Evolutionary conservation across 768 basidiomycete genomes (phyloP).

Genomic region (Clavulina sp.): DNA sequence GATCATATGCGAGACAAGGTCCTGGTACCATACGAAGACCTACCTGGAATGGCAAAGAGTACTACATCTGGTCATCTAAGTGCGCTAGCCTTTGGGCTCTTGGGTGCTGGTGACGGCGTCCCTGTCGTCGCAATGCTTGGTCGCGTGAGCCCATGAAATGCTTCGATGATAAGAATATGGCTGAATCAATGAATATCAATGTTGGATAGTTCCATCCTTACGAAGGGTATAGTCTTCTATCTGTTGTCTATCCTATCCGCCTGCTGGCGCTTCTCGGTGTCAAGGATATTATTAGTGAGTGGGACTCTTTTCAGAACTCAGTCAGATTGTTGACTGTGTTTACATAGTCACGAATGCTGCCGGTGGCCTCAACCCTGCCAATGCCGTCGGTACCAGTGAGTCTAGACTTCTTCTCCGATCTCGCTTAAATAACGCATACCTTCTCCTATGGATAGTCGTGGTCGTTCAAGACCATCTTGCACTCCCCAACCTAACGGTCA

Average conservation of each 20-base stretch:
- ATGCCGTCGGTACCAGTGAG: conserved; percentile 70
- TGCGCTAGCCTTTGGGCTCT: conserved; percentile 58
- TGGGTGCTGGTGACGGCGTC: conserved; percentile 42
- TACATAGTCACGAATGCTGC: conserved; percentile 70
- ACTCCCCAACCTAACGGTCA: conserved; percentile 41
- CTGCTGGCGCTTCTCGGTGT: conserved; percentile 65
- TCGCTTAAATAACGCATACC: not conserved
- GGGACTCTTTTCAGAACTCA: not conserved
- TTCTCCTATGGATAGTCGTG: conserved; percentile 35
- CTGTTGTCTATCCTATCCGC: conserved; percentile 63
- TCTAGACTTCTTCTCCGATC: not conserved
- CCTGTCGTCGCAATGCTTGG: conserved; percentile 86
- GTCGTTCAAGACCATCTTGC: conserved; percentile 74
- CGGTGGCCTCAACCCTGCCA: conserved; percentile 55
- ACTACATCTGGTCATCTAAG: conserved; percentile 76
- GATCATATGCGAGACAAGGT: conserved; percentile 19
- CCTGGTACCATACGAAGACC: conserved; percentile 39
- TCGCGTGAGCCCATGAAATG: conserved; percentile 31
- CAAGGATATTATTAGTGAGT: conserved; percentile 54
- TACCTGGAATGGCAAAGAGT: conserved; percentile 60
- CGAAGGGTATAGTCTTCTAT: conserved; percentile 56
- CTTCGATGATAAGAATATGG: not conserved
- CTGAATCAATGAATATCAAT: no score
- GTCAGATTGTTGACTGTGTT: not conserved
- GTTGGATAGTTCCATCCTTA: conserved; percentile 57